These are phyloP conservation scores for Polyporus tsugae DNA, from an alignment of 1,284 basidiomycete species.

Conservation along the genomic window DNA sequence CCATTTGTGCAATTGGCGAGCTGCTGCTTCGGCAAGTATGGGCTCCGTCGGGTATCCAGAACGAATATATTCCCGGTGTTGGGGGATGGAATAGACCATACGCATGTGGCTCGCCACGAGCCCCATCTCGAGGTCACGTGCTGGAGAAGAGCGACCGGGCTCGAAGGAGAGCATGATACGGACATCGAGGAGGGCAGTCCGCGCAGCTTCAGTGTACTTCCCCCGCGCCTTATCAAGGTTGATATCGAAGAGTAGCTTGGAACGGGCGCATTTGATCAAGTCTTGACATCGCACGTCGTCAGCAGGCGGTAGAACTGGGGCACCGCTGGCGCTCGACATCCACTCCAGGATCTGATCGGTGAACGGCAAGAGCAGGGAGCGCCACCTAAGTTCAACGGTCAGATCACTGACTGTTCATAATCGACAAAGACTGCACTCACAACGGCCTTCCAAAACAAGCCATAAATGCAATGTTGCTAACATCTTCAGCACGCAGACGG, in stretches of 20 bases:
- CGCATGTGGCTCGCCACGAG: constrained; percentile 1
- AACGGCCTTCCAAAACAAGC: neutral
- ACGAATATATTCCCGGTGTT: neutral
- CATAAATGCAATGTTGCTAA: neutral
- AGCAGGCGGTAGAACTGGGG: no score
- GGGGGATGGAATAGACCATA: neutral
- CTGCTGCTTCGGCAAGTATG: neutral
- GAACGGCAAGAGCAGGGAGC: neutral
- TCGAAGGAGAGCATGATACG: constrained; percentile 2
- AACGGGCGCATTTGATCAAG: neutral
- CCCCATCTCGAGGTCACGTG: neutral
- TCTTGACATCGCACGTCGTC: neutral
- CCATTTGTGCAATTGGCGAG: neutral
- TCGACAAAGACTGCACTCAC: neutral
- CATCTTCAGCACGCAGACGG: neutral
- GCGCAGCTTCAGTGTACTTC: neutral
- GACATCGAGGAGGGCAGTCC: neutral
- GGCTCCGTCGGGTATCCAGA: neutral
- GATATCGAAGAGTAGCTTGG: neutral
- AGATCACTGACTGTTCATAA: neutral
- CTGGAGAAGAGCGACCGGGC: neutral
- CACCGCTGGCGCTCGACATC: no score
- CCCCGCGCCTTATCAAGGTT: neutral
- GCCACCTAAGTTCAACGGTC: neutral
- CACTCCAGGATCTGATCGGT: no score